Percentiles rank a stretch among this genome's conserved stretches.
Conservation (phyloP, 2,329 filamentous ascomycete genomes). For the Trichocomaceae sp. region DNA sequence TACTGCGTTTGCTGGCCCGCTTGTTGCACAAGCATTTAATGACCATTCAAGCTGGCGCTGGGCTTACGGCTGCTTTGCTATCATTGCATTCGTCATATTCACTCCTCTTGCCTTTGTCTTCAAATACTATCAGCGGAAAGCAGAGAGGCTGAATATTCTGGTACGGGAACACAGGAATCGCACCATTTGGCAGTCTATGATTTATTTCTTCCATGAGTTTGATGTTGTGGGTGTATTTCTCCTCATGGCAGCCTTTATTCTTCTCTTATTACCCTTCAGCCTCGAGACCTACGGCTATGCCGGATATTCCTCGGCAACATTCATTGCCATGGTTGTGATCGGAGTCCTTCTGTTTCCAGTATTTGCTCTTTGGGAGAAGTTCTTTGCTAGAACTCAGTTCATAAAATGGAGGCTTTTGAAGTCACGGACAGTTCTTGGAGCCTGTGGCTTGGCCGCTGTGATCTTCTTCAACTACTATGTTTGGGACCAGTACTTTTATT, state of each 20-base stretch:
- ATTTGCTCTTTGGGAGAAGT: constrained; percentile 53
- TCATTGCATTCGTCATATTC: constrained; percentile 52
- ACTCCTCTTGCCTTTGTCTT: constrained; percentile 52
- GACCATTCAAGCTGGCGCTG: constrained; percentile 51
- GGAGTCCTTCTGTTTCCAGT: constrained; percentile 48
- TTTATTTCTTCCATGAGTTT: constrained; percentile 55
- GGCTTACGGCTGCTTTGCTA: constrained; percentile 57
- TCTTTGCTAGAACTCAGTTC: constrained; percentile 47
- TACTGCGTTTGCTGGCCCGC: constrained; percentile 39
- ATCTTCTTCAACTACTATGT: constrained; percentile 46
- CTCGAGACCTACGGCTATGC: constrained; percentile 40
- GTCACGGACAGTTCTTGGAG: constrained; percentile 47
- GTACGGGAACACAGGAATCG: constrained; percentile 39
- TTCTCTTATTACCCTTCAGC: constrained; percentile 61
- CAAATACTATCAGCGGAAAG: constrained; percentile 49
- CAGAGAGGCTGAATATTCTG: constrained; percentile 42
- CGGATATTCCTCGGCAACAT: constrained; percentile 39
- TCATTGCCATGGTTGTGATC: constrained; percentile 48
- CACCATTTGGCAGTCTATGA: constrained; percentile 41
- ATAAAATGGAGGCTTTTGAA: constrained; percentile 48
- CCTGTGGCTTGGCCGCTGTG: constrained; percentile 43
- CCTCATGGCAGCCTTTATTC: constrained; percentile 53
- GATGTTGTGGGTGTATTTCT: constrained; percentile 56
- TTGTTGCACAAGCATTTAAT: constrained; percentile 47
- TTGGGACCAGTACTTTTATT: constrained; percentile 51